Evolutionary conservation across 139 green algal genomes (phyloP), one percentile per base, ranked within the genome.

Genomic region (Chlamydomonas incerta): DNA sequence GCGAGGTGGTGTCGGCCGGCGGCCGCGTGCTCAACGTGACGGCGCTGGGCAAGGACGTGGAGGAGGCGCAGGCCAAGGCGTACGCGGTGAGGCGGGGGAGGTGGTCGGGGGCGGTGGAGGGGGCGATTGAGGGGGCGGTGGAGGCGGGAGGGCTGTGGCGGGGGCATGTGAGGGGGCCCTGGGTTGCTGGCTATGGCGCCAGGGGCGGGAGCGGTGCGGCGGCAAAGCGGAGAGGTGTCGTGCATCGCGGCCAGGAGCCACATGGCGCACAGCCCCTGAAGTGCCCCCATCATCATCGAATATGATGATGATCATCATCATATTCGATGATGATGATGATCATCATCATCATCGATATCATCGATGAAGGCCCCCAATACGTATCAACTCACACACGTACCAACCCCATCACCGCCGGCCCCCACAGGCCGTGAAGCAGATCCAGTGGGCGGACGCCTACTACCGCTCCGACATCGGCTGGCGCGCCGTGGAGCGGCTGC

Each of bases 381-480:
- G n/a, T n/a, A n/a, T n/a, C n/a, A n/a, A 37, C 31, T 11, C 15
- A 23, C 66, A 37, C 66, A 2, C 15, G 2, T 11, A 34, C 17
- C 50, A 57, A 13, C 70, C 75, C 21, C 37, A 5, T 13, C 60
- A 29, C 46, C 41, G 17, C 11, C 37, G 0, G 1, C 9, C 28
- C 29, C 34, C 83, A 37, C 90, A 96, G 86, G 96, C 90, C 1
- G 95, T 98, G 18, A 93, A 96, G 66, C 46, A 87, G 57, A 96
- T 98, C 41, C 47, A 96, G 47, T 98, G 94, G 93, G 81, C 90
- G 18, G 94, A 97, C 31, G 95, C 93, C 17, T 98, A 96, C 83
- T 98, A 95, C 87, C 90, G 96, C 37, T 91, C 87, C 15, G 96
- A 98, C 86, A 98, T 98, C 71, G 96, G 94, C 28, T 98, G 95